Evolutionary conservation across 805 yeast species (phyloP), one percentile per base, ranked within the genome.

Genomic region (Saccharomycopsis fermentans): DNA sequence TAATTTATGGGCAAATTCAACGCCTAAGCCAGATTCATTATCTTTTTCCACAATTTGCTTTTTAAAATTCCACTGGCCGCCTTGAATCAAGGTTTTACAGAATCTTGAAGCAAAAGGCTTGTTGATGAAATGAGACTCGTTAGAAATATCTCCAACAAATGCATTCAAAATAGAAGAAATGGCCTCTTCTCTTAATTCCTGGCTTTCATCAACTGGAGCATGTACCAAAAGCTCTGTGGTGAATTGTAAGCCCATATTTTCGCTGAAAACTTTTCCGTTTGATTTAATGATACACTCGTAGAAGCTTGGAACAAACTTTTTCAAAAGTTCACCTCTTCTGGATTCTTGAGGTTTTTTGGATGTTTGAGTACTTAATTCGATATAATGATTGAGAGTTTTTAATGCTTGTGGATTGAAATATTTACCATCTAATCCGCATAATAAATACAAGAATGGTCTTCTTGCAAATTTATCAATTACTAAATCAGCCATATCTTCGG

Each of bases 301-400:
- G 60, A 90, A 75, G 52, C 79, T 66, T 17, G 96, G 94, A 43
- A 85, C 71, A 64, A 90, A 87, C 58, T 75, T 79, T 55, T 76
- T 74, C 53, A 83, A 72, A 55, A 91, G 72, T 74, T 92, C 97
- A 12, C 64, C 60, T 71, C 90, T 82, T 76, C 97, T 84, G 57
- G 79, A 83, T 3, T 79, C 83, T 68, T 83, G 85, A 24, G 90
- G 94, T 71, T 92, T 92, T 72, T 91, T 92, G 17, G 96, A 83
- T 1, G 96, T 90, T 19, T 51, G 29, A 60, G 75, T 68, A 48
- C 89, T 80, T 69, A 84, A 68, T 63, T 78, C 81, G 66, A 84
- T 80, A 68, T 87, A 86, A 66, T 73, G 78, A 39, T 71, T 67
- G 57, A 91, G 73, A 58, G 84, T 84, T 58, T 81, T 81, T 68